Base-by-base conservation (phyloP, 164 flowering plant genomes). In the Euptelea pleiosperma region DNA sequence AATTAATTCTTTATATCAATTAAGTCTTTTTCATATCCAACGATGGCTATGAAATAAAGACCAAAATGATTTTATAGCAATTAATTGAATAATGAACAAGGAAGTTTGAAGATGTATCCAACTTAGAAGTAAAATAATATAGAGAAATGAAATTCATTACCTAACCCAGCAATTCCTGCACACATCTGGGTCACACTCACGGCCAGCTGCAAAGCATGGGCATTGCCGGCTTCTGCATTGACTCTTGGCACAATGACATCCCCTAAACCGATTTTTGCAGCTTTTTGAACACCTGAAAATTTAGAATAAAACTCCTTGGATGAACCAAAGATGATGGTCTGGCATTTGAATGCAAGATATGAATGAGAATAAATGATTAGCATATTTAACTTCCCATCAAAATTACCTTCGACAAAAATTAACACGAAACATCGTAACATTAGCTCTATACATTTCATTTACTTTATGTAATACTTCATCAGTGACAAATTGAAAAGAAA, bases 181-280 rank as follows among this genome's bases (percentile, higher is more conserved):
- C 58, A 94, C 97, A 84, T 94, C 99, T 34, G 99, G 99, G 59
- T 94, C 99, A 67, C 99, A 94, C 76, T 94, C 99, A 61, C 99
- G 91, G 19, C 84, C 84, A 68, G 98, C 97, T 57, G 98, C 99
- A 82, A 82, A 94, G 75, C 99, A 94, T 49, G 99, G 99, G 71
- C 99, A 94, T 65, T 94, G 97, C 29, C 96, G 70, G 67, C 98
- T 91, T 83, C 95, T 82, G 68, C 99, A 94, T 66, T 91, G 99
- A 65, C 98, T 91, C 65, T 91, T 94, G 33, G 98, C 98, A 79
- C 99, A 94, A 62, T 91, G 98, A 71, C 99, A 94, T 57, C 99
- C 99, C 61, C 99, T 78, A 58, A 94, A 94, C 25, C 96, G 76
- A 62, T 84, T 91, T 67, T 89, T 94, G 79, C 99, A 94, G 79